These are phyloP conservation scores for Globisporangium emineosum DNA, from an alignment of 352 stramenopile species.

Conservation along the genomic window DNA sequence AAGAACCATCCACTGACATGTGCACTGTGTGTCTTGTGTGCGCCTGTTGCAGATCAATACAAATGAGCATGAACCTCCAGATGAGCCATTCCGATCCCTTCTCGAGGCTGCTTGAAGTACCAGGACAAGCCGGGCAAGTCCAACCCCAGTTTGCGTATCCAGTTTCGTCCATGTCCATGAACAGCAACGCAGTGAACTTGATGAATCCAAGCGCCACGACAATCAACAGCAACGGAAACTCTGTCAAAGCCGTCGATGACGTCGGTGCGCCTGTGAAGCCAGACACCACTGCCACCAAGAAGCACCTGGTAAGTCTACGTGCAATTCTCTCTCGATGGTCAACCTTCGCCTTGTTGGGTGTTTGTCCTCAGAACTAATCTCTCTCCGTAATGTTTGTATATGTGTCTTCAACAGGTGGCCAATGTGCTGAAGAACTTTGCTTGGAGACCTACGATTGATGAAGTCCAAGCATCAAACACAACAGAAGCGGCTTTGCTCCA, in stretches of 20 bases:
- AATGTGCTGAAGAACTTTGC: conserved; percentile 31
- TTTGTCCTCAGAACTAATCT: neutral
- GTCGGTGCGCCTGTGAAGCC: conserved; percentile 3
- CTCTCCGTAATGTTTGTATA: neutral
- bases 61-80: conserved; percentile 19
- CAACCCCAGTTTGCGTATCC: conserved; percentile 7
- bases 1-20: conserved; percentile 3
- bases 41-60: conserved; percentile 1
- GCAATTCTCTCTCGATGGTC: neutral
- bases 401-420: conserved; percentile 13
- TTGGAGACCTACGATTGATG: conserved; percentile 17
- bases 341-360: neutral
- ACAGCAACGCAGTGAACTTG: conserved; percentile 11
- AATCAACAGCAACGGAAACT: neutral
- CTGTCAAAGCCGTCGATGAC: neutral
- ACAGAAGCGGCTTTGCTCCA: conserved; percentile 46
- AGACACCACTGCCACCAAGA: conserved; percentile 1
- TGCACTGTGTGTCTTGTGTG: neutral
- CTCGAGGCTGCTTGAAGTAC: conserved; percentile 6
- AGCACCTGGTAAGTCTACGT: conserved; percentile 3
- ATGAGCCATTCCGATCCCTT: conserved; percentile 14
- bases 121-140: neutral
- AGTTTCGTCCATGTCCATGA: conserved; percentile 1
- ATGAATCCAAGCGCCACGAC: conserved; percentile 8
- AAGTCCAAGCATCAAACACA: conserved; percentile 29